Percentiles rank a stretch among this genome's conserved stretches.
Conservation (phyloP, 768 basidiomycete genomes). For the Lactarius hatsudake region DNA sequence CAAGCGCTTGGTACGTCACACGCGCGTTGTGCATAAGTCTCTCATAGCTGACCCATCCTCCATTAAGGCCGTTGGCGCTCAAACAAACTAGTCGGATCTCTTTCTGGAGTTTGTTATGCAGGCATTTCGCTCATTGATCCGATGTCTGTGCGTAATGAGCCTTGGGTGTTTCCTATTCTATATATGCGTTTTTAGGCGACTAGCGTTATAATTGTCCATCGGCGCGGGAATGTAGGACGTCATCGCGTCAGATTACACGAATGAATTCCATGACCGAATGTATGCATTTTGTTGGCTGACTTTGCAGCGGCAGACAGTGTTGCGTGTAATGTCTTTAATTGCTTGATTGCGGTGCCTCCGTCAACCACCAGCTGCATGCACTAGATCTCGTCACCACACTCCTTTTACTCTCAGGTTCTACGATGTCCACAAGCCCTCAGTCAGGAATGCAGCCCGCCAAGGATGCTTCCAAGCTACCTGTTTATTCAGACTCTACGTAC, state of each 20-base stretch:
- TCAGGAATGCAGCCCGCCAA: slow-evolving; percentile 12
- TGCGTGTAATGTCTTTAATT: neutral
- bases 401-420: slow-evolving; percentile 2
- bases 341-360: neutral
- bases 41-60: neutral
- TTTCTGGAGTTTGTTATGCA: neutral
- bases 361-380: slow-evolving; percentile 5
- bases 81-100: slow-evolving; percentile 25
- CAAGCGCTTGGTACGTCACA: slow-evolving; percentile 73
- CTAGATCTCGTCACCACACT: neutral
- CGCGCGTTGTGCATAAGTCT: neutral
- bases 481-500: slow-evolving; percentile 17
- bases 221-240: slow-evolving; percentile 10
- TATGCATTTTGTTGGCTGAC: slow-evolving; percentile 21
- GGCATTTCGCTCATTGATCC: slow-evolving; percentile 12
- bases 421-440: neutral
- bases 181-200: slow-evolving; percentile 23
- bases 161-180: slow-evolving; percentile 20
- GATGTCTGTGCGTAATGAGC: slow-evolving; percentile 12
- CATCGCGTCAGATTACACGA: slow-evolving; percentile 6
- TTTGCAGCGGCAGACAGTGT: neutral
- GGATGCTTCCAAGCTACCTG: slow-evolving; percentile 8
- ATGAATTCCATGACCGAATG: slow-evolving; percentile 24
- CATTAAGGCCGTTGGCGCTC: slow-evolving; percentile 27
- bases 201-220: slow-evolving; percentile 11